Evolutionary conservation across 108 stramenopile species (phyloP).

Genomic region (Skeletonema grethae): DNA sequence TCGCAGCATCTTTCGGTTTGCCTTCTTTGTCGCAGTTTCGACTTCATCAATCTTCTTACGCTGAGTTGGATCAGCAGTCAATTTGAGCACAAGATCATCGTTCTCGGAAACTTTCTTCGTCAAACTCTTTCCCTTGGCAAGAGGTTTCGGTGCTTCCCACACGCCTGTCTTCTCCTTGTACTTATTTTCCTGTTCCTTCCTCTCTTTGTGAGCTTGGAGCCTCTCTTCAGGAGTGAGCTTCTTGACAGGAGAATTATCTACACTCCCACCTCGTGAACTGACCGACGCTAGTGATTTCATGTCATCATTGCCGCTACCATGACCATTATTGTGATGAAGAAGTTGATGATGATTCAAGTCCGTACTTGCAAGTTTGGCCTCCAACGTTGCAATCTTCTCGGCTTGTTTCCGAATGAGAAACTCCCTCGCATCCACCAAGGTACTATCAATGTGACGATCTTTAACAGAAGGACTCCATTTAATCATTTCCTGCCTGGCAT

Average conservation of each 20-base stretch:
- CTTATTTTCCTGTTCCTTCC: slow-evolving; percentile 53
- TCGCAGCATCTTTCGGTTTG: slow-evolving; percentile 16
- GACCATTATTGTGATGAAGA: background rate
- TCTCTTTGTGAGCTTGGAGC: slow-evolving; percentile 50
- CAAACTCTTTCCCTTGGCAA: slow-evolving; percentile 30
- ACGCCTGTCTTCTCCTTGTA: slow-evolving; percentile 54
- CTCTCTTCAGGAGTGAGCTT: slow-evolving; percentile 56
- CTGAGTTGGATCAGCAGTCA: slow-evolving; percentile 41
- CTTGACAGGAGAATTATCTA: slow-evolving; percentile 43
- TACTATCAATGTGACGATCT: slow-evolving; percentile 18
- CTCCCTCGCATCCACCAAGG: slow-evolving; percentile 28
- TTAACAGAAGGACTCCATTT: slow-evolving; percentile 24
- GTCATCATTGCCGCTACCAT: slow-evolving; percentile 1
- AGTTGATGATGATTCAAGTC: slow-evolving; percentile 3
- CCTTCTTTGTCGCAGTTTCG: slow-evolving; percentile 28
- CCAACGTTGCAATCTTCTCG: slow-evolving; percentile 50
- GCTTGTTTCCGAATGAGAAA: slow-evolving; percentile 46
- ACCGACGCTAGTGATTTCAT: background rate
- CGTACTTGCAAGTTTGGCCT: slow-evolving; percentile 42
- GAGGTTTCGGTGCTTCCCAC: slow-evolving; percentile 52
- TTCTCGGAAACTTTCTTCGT: slow-evolving; percentile 45
- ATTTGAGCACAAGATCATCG: slow-evolving; percentile 55
- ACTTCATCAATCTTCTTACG: slow-evolving; percentile 47
- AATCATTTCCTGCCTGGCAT: slow-evolving; percentile 35
- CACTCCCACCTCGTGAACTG: slow-evolving; percentile 41